A percentile compares a stretch with the other conserved stretches of the same genome.
Conservation (phyloP, 208 protist genomes). For the Zelonia costaricensis region DNA sequence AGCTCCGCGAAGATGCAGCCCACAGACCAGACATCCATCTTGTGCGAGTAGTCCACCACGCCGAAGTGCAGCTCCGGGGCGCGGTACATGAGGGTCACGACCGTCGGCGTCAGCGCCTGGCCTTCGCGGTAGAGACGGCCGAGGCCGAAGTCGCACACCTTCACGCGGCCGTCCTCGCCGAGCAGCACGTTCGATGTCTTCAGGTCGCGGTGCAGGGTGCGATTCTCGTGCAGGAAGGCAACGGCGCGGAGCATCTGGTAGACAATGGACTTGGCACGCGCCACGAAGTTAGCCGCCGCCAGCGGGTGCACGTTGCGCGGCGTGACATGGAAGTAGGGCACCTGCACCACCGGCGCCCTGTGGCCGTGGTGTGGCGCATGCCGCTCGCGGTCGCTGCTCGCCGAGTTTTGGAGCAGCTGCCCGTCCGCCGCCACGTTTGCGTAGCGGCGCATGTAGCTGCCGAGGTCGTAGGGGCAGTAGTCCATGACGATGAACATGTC, state of each 20-base stretch:
- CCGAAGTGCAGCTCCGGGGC: slow-evolving; percentile 94
- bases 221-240: slow-evolving; percentile 80
- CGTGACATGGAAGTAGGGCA: slow-evolving; percentile 63
- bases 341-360: slow-evolving; percentile 4
- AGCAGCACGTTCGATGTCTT: slow-evolving; percentile 91
- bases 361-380: neutral
- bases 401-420: no score
- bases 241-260: slow-evolving; percentile 73
- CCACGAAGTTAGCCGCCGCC: slow-evolving; percentile 49
- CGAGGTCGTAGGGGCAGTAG: slow-evolving; percentile 76
- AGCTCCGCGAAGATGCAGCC: slow-evolving; percentile 99
- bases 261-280: slow-evolving; percentile 80
- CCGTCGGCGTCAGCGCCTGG: slow-evolving; percentile 74
- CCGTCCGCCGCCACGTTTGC: neutral
- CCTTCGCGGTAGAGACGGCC: slow-evolving; percentile 84
- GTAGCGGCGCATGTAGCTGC: slow-evolving; percentile 62
- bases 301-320: slow-evolving; percentile 58
- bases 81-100: slow-evolving; percentile 97
- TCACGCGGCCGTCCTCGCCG: slow-evolving; percentile 55
- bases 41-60: slow-evolving; percentile 80
- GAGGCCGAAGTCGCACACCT: slow-evolving; percentile 92
- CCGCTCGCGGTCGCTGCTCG: no score
- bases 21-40: slow-evolving; percentile 96
- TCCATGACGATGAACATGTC: slow-evolving; percentile 89
- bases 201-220: slow-evolving; percentile 87